Evolutionary conservation across 345 rosid genomes (phyloP).

Genomic region (Pelargonium nanum): DNA sequence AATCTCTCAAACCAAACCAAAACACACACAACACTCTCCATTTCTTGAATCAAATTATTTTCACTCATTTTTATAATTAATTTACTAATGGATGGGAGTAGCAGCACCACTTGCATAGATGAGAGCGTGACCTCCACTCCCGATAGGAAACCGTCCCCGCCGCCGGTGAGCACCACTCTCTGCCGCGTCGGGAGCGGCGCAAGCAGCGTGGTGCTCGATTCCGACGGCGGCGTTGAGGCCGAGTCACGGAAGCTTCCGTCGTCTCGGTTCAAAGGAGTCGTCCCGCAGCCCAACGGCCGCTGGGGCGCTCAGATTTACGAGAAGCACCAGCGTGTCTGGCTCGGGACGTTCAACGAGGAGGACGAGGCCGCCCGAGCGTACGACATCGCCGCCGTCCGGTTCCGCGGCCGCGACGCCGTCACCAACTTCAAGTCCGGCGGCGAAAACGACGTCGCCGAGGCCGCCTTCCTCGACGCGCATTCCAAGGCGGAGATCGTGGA

Average conservation of each 20-base stretch:
- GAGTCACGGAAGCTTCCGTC: slow-evolving; percentile 24
- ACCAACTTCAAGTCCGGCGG: slow-evolving; percentile 32
- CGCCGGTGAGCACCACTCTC: slow-evolving; percentile 16
- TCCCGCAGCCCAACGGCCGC: slow-evolving; percentile 45
- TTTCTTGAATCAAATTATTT: neutral
- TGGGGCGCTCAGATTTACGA: slow-evolving; percentile 61
- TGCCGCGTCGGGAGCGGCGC: slow-evolving; percentile 20
- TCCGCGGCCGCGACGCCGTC: slow-evolving; percentile 45
- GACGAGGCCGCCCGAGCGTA: slow-evolving; percentile 48
- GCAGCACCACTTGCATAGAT: slow-evolving; percentile 15
- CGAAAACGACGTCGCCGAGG: slow-evolving; percentile 32
- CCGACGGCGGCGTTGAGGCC: slow-evolving; percentile 14
- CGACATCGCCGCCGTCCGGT: slow-evolving; percentile 39
- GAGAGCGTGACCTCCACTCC: slow-evolving; percentile 33
- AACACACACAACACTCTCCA: no score
- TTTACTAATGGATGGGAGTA: slow-evolving; percentile 6
- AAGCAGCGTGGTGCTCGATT: slow-evolving; percentile 10
- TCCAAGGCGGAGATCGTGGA: slow-evolving; percentile 55
- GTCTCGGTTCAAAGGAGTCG: slow-evolving; percentile 42
- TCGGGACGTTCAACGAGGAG: slow-evolving; percentile 47
- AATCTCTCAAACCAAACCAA: neutral
- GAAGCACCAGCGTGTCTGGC: slow-evolving; percentile 54
- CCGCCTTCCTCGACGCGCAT: slow-evolving; percentile 39
- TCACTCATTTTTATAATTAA: neutral
- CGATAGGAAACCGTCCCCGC: slow-evolving; percentile 16